phyloP scores from a whole-genome alignment of 805 yeast genomes.

The Kluyveromyces wickerhamii region DNA sequence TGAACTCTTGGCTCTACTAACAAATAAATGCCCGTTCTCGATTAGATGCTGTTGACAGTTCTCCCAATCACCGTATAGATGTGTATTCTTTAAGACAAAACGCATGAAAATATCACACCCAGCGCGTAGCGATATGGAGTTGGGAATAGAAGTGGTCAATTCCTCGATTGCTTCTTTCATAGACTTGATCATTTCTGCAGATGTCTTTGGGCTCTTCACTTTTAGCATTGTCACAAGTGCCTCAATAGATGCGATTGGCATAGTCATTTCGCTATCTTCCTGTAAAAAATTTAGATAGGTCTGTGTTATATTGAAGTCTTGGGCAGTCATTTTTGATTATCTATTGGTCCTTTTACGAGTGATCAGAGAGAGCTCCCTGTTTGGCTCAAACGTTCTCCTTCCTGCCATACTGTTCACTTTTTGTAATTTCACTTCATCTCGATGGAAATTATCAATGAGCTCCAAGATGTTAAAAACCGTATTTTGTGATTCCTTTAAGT shows the following conservation, averaged over 20 bases:
- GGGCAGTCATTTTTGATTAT: constrained; percentile 11
- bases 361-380: too few relatives aligned
- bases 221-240: constrained; percentile 77
- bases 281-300: constrained; percentile 72
- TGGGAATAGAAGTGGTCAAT: constrained; percentile 71
- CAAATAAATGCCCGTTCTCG: constrained; percentile 87
- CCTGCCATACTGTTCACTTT: too few relatives aligned
- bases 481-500: too few relatives aligned
- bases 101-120: constrained; percentile 97
- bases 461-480: too few relatives aligned
- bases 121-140: constrained; percentile 88
- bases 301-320: constrained; percentile 70
- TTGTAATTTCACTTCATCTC: too few relatives aligned
- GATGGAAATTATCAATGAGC: too few relatives aligned
- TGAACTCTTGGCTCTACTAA: constrained; percentile 84
- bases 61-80: constrained; percentile 87
- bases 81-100: constrained; percentile 82
- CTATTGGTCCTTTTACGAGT: background rate
- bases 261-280: constrained; percentile 94
- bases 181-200: constrained; percentile 81
- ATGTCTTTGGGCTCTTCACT: constrained; percentile 83
- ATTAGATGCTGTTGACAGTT: constrained; percentile 81
- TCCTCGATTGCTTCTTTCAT: constrained; percentile 69
- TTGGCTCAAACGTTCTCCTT: too few relatives aligned
- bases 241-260: constrained; percentile 99